Evolutionary conservation across 2,329 filamentous ascomycete genomes (phyloP).

Genomic region (Colletotrichum coccodes): DNA sequence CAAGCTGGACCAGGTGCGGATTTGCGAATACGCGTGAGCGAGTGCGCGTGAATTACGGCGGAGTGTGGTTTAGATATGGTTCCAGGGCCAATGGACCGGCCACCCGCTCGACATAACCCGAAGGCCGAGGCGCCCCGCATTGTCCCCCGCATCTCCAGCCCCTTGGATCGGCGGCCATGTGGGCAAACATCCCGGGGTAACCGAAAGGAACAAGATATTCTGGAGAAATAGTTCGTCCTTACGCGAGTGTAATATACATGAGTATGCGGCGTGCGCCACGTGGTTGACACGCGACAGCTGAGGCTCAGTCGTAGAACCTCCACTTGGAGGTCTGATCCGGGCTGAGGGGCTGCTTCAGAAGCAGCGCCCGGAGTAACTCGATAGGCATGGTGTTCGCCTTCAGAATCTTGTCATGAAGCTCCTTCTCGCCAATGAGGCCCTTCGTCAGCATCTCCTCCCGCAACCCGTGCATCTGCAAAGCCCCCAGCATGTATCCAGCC

Average conservation of each 20-base stretch:
- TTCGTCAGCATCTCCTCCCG: constrained; percentile 57
- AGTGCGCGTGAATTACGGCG: not conserved
- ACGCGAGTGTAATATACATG: constrained; percentile 1
- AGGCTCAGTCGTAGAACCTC: constrained; percentile 55
- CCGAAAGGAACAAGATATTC: constrained; percentile 56
- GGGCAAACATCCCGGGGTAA: constrained; percentile 10
- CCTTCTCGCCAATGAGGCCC: constrained; percentile 56
- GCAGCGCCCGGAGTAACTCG: constrained; percentile 61
- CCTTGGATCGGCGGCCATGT: not conserved
- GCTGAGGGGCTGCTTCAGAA: constrained; percentile 52
- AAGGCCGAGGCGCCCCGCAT: not conserved
- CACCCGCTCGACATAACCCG: not conserved
- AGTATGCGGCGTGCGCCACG: not conserved
- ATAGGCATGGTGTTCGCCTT: constrained; percentile 63
- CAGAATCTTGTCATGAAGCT: constrained; percentile 65
- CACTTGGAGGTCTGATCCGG: constrained; percentile 57
- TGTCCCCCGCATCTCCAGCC: not conserved
- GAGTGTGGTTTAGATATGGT: not conserved
- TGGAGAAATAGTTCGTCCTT: too few relatives aligned
- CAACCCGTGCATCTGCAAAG: constrained; percentile 63
- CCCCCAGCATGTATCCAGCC: constrained; percentile 68
- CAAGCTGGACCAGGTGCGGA: not conserved
- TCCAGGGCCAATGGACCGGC: not conserved
- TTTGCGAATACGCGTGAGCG: not conserved
- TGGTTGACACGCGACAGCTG: not conserved